phyloP scores from a whole-genome alignment of 2,329 filamentous ascomycete species.

The Polychaeton citri region DNA sequence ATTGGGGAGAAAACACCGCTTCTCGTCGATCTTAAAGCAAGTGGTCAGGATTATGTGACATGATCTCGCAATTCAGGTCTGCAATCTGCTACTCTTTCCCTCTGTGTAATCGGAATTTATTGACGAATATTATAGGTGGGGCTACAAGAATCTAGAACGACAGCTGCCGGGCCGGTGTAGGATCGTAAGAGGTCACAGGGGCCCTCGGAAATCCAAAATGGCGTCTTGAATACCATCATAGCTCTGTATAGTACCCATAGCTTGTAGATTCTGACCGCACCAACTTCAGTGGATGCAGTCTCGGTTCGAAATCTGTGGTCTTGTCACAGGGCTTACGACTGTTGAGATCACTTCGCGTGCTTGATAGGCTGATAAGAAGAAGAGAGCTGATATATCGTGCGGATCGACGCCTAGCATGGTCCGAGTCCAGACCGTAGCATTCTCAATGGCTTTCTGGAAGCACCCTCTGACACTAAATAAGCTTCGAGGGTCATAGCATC shows the following conservation, averaged over 20 bases:
- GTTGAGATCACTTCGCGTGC: slow-evolving; percentile 37
- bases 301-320: slow-evolving; percentile 35
- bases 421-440: slow-evolving; percentile 32
- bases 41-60: no score
- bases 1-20: no score
- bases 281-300: slow-evolving; percentile 30
- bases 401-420: slow-evolving; percentile 40
- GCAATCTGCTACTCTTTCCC: no score
- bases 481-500: slow-evolving; percentile 28
- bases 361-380: slow-evolving; percentile 31
- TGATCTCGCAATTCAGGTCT: no score
- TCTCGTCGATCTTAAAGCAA: no score
- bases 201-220: slow-evolving; percentile 34
- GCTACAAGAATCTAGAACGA: slow-evolving; percentile 34
- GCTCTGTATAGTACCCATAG: slow-evolving; percentile 40
- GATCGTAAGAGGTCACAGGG: slow-evolving; percentile 35
- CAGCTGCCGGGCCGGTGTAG: slow-evolving; percentile 31
- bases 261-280: slow-evolving; percentile 21
- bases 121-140: no score
- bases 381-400: slow-evolving; percentile 37
- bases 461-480: slow-evolving; percentile 22
- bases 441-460: slow-evolving; percentile 21
- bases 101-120: no score
- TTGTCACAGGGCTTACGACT: slow-evolving; percentile 34
- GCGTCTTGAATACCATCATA: slow-evolving; percentile 32